These are phyloP conservation scores for Pythium chondricola DNA, from an alignment of 352 stramenopile genomes.

Conservation along the genomic window DNA sequence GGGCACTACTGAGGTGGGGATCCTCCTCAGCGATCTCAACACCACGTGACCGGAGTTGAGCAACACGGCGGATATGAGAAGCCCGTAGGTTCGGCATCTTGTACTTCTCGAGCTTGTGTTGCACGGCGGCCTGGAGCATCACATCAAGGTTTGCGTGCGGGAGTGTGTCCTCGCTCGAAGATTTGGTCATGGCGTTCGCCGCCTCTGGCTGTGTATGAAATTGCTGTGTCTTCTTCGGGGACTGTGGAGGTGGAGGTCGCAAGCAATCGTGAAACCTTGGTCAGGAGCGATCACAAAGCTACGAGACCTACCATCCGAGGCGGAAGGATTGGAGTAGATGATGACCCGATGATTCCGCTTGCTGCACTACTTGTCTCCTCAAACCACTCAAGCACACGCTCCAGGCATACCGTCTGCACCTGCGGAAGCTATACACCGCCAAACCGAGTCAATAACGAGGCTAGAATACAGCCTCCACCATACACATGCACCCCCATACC, in stretches of 20 bases:
- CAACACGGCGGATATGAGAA: conserved; percentile 62
- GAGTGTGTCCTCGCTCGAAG: conserved; percentile 18
- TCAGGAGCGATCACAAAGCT: too few species aligned
- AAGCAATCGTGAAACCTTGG: too few species aligned
- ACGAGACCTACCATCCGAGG: conserved; percentile 52
- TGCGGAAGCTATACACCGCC: conserved; percentile 41
- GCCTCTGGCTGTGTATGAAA: not conserved
- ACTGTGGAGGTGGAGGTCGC: conserved; percentile 30
- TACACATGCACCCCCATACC: conserved; percentile 24
- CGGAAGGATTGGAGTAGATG: conserved; percentile 39
- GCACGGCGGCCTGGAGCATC: conserved; percentile 10
- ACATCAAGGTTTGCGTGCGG: conserved; percentile 1
- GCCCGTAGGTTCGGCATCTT: conserved; percentile 52
- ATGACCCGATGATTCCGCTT: conserved; percentile 21
- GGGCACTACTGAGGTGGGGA: not conserved
- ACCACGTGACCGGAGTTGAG: conserved; percentile 40
- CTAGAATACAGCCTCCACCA: too few species aligned
- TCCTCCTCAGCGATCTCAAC: conserved; percentile 26
- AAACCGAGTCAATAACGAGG: too few species aligned
- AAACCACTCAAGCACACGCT: conserved; percentile 56
- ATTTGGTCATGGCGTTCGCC: conserved; percentile 5
- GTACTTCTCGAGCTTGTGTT: conserved; percentile 42
- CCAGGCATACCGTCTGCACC: conserved; percentile 37
- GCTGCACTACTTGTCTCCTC: conserved; percentile 28
- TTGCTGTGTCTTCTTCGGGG: conserved; percentile 29